Percentiles rank a stretch among this genome's conserved stretches.
These are phyloP conservation scores for Kazachstania taianensis DNA, from an alignment of 805 yeast species.

Conservation along the genomic window DNA sequence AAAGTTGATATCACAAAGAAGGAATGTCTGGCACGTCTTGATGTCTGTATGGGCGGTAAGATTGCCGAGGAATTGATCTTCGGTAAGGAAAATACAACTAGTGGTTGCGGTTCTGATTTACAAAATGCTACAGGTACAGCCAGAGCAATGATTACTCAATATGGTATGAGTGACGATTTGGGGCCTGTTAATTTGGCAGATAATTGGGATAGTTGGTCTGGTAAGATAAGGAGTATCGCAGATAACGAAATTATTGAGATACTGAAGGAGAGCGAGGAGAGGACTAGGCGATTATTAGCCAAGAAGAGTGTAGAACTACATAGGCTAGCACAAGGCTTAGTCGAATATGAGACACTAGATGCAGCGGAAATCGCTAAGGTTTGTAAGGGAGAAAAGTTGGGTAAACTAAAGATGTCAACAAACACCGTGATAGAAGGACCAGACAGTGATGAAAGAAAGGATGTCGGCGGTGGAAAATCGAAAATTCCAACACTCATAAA, in stretches of 20 bases:
- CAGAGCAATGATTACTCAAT: conserved; percentile 91
- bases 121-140: conserved; percentile 86
- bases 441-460: conserved; percentile 36
- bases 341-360: conserved; percentile 91
- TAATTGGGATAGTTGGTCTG: conserved; percentile 93
- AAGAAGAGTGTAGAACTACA: conserved; percentile 62
- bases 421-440: conserved; percentile 64
- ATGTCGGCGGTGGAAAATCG: conserved; percentile 25
- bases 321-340: conserved; percentile 82
- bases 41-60: conserved; percentile 99
- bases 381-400: conserved; percentile 67
- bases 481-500: conserved; percentile 25
- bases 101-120: conserved; percentile 91
- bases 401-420: conserved; percentile 56
- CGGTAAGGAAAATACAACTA: conserved; percentile 86
- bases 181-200: conserved; percentile 89
- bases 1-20: conserved; percentile 84
- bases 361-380: conserved; percentile 83
- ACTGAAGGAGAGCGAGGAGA: conserved; percentile 62
- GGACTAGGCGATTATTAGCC: conserved; percentile 61
- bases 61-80: conserved; percentile 90
- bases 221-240: conserved; percentile 76
- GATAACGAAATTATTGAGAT: conserved; percentile 82
- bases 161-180: conserved; percentile 89
- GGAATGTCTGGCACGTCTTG: conserved; percentile 85